Evolutionary conservation across 225 moss, liverwort and hornwort genomes (phyloP), one percentile per base, ranked within the genome.

Genomic region (Pleurozium schreberi): DNA sequence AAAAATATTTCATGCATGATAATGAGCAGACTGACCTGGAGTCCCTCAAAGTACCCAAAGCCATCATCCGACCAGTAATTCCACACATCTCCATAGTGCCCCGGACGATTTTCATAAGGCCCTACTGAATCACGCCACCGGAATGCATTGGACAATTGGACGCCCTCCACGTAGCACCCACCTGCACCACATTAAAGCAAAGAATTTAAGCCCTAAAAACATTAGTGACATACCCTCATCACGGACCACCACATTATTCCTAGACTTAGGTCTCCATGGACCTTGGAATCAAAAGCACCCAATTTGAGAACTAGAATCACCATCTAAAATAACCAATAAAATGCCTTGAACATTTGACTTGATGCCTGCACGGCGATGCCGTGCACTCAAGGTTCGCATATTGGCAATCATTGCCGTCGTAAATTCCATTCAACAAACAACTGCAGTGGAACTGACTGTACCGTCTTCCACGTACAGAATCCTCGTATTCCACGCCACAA

Each of bases 1-100:
- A 0, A 55, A 30, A 50, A 19, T 3, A 0, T 64, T 25, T 49
- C 49, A 82, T 4, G 45, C 28, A 20, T 0, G 28, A 21, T 36
- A 14, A n/a, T 5, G n/a, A 75, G n/a, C 53, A 34, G 47, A 22
- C 71, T 53, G 65, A 98, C 98, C 95, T 98, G 98, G 27, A 99
- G 96, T 85, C 94, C 97, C 87, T 99, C 97, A 42, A 91, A 99
- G 87, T 84, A 97, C 40, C 98, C 98, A 59, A 99, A 94, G 28
- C 97, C 98, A 90, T 99, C 98, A 77, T 99, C 97, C 27, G 97
- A 92, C 98, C 98, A 99, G 71, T 97, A 97, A 89, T 95, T 93
- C 98, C 98, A 99, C 80, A 97, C 92, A 81, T 99, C 98, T 79
- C 96, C 96, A 36, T 90, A 96, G 84, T 99, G 98, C 36, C 98